A percentile compares a stretch with the other conserved stretches of the same genome.
These are phyloP conservation scores for Chiua virens DNA, from an alignment of 768 basidiomycete species.

Conservation along the genomic window DNA sequence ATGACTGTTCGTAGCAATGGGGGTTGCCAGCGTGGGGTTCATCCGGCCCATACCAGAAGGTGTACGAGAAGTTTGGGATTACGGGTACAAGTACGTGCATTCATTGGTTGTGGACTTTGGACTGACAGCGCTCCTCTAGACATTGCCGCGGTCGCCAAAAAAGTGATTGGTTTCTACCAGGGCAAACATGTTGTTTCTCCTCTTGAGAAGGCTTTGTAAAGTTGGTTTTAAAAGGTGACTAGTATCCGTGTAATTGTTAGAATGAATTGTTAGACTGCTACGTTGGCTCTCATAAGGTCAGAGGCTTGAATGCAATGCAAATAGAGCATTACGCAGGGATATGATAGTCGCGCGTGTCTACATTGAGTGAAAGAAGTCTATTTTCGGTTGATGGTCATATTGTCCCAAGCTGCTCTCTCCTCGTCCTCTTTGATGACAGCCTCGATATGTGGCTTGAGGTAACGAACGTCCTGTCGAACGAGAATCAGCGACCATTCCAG, in stretches of 20 bases:
- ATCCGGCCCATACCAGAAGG: conserved; percentile 86
- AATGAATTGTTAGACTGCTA: conserved; percentile 7
- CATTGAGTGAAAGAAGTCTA: conserved; percentile 37
- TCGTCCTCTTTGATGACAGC: conserved; percentile 71
- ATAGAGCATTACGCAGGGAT: conserved; percentile 12
- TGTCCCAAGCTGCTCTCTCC: conserved; percentile 85
- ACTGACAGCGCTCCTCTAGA: conserved; percentile 39
- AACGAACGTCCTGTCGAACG: conserved; percentile 74
- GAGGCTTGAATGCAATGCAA: neutral
- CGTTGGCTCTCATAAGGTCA: neutral
- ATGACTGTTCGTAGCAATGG: conserved; percentile 49
- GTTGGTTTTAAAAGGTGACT: conserved; percentile 5
- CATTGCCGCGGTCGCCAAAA: conserved; percentile 80
- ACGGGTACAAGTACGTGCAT: conserved; percentile 64
- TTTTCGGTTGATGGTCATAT: conserved; percentile 65
- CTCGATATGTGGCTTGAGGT: conserved; percentile 76
- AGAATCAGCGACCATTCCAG: conserved; percentile 10
- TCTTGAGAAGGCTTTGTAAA: conserved; percentile 66
- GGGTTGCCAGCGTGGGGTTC: conserved; percentile 80
- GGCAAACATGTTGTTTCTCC: conserved; percentile 74
- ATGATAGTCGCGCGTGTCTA: conserved; percentile 26
- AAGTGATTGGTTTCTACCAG: conserved; percentile 85
- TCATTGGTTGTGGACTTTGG: neutral
- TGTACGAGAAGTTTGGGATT: conserved; percentile 89
- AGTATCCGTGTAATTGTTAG: conserved; percentile 10